Conservation (phyloP, 805 yeast species). For the Candida hungchunana region DNA sequence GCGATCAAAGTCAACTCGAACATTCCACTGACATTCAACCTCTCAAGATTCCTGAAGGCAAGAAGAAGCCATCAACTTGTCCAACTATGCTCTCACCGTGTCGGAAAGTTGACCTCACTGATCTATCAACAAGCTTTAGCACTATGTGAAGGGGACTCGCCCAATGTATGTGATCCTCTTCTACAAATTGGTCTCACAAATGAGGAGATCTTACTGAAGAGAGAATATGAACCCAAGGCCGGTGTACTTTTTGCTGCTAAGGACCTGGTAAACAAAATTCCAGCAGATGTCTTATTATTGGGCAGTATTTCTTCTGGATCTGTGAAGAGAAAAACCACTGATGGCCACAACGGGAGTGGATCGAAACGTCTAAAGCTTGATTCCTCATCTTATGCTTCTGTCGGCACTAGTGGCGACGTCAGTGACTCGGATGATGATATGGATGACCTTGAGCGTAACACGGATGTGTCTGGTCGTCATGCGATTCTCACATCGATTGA, state of each 20-base stretch:
- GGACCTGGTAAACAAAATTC: slow-evolving; percentile 39
- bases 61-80: slow-evolving; percentile 62
- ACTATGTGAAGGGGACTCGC: slow-evolving; percentile 54
- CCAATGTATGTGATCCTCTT: slow-evolving; percentile 36
- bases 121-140: slow-evolving; percentile 58
- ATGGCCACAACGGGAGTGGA: neutral
- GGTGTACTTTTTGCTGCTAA: slow-evolving; percentile 35
- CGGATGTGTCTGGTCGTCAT: slow-evolving; percentile 22
- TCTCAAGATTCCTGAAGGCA: slow-evolving; percentile 62
- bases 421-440: slow-evolving; percentile 6
- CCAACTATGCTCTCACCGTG: slow-evolving; percentile 56
- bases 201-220: slow-evolving; percentile 35
- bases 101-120: slow-evolving; percentile 65
- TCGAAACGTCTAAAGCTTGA: slow-evolving; percentile 38
- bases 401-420: too few species aligned
- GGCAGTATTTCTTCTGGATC: slow-evolving; percentile 42
- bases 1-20: slow-evolving; percentile 42
- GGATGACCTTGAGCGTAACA: neutral
- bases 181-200: slow-evolving; percentile 45
- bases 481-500: slow-evolving; percentile 43
- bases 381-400: too few species aligned
- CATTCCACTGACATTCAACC: slow-evolving; percentile 54
- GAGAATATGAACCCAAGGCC: slow-evolving; percentile 30
- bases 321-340: slow-evolving; percentile 28
- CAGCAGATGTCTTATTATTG: slow-evolving; percentile 39